Evolutionary conservation across 1,284 basidiomycete genomes (phyloP), one percentile per base, ranked within the genome.

Genomic region (Microbotryum saponariae): DNA sequence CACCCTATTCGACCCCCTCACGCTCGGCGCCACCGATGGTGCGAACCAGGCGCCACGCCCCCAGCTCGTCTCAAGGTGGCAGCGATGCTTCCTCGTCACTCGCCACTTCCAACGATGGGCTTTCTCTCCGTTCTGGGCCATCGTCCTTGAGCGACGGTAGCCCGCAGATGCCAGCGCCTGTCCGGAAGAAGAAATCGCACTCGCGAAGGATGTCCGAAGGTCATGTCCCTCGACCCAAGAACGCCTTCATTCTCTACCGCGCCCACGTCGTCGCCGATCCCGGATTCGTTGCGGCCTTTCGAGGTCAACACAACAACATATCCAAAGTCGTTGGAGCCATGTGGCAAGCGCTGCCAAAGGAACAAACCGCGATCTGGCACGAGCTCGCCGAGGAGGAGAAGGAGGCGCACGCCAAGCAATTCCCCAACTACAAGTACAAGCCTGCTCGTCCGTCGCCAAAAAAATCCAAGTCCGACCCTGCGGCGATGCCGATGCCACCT

Each of bases 201-300:
- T 31, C 48, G 4, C 58, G 65, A 20, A 51, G 49, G 4, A n/a
- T 51, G 16, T 60, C 58, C 6, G 47, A 83, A 0, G 78, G 77
- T 37, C 87, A 93, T 75, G 89, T 93, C 73, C 89, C 90, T 46
- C 83, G 91, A 51, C 90, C 91, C 0, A 86, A 89, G 37, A 94
- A 94, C 76, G 89, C 91, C 51, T 94, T 93, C 78, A 93, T 94
- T 71, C 83, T 94, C 74, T 94, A 91, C 77, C 82, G 91, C 63
- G 88, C 87, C 25, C 87, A 88, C 54, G 89, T 90, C 72, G 88
- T 91, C 70, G 52, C 83, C 83, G 59, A 83, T 86, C 71, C 81
- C 86, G 64, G 85, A 91, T 46, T 85, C 89, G 0, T 84, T 87
- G 0, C 83, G 83, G 9, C 87, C 20, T 53, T 62, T 31, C 23